Percentiles rank a stretch among this genome's conserved stretches.
Evolutionary conservation across 1,284 basidiomycete genomes (phyloP).

Genomic region (Violaceomyces palustris): DNA sequence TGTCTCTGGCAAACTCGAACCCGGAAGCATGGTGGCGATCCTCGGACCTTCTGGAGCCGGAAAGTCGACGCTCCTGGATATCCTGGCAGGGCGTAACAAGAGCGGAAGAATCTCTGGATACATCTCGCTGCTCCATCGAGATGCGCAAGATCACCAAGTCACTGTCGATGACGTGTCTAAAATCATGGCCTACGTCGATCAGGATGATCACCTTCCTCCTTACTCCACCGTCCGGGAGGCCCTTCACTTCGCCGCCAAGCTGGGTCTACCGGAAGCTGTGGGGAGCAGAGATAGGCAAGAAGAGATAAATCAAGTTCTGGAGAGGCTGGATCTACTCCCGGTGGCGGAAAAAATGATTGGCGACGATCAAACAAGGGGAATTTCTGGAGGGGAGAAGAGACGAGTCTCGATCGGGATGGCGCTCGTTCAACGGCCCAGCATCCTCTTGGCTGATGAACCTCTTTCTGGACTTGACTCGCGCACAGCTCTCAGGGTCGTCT

Average conservation of each 20-base stretch:
- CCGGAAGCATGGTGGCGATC: conserved; percentile 33
- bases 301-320: conserved; percentile 16
- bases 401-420: conserved; percentile 36
- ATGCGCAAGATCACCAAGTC: not conserved
- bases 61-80: conserved; percentile 39
- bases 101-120: conserved; percentile 17
- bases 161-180: conserved; percentile 1
- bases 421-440: conserved; percentile 28
- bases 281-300: conserved; percentile 10
- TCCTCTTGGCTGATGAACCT: conserved; percentile 38
- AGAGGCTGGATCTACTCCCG: conserved; percentile 24
- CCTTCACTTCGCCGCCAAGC: conserved; percentile 31
- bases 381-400: conserved; percentile 39
- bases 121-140: conserved; percentile 11
- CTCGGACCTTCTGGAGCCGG: conserved; percentile 41
- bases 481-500: conserved; percentile 30
- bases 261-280: conserved; percentile 34
- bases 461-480: conserved; percentile 36
- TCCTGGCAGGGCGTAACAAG: conserved; percentile 37
- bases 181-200: conserved; percentile 34
- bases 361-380: conserved; percentile 25
- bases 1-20: conserved; percentile 22
- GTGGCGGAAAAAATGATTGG: conserved; percentile 33
- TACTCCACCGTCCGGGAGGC: conserved; percentile 39
- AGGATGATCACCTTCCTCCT: conserved; percentile 35